These are phyloP conservation scores for Vicia villosa DNA, from an alignment of 306 rosid genomes.

Conservation along the genomic window DNA sequence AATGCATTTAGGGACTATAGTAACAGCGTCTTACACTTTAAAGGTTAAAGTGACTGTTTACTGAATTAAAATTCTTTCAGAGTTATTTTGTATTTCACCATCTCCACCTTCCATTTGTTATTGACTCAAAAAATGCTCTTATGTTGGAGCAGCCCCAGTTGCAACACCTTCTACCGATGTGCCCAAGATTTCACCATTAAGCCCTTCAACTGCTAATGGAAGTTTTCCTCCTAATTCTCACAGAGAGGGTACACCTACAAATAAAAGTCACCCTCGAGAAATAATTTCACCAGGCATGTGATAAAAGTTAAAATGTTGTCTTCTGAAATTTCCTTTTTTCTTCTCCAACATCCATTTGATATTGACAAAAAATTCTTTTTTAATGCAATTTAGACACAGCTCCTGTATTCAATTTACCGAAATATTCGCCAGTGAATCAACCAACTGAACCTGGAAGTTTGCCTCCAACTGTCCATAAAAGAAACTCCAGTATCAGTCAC, in stretches of 20 bases:
- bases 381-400: conserved; percentile 45
- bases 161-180: conserved; percentile 43
- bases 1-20: neutral
- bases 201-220: conserved; percentile 48
- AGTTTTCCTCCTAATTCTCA: conserved; percentile 52
- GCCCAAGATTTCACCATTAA: conserved; percentile 58
- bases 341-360: conserved; percentile 32
- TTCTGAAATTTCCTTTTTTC: conserved; percentile 23
- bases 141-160: conserved; percentile 47
- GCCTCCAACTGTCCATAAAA: conserved; percentile 47
- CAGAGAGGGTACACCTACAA: conserved; percentile 40
- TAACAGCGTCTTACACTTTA: neutral
- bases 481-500: conserved; percentile 47
- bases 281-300: conserved; percentile 50
- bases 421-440: conserved; percentile 47
- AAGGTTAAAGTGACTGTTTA: neutral
- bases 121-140: conserved; percentile 13
- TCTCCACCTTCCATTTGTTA: conserved; percentile 28
- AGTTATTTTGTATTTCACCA: conserved; percentile 8
- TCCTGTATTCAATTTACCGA: conserved; percentile 50
- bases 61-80: neutral
- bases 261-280: conserved; percentile 27
- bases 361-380: conserved; percentile 16
- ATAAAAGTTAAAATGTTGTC: conserved; percentile 27
- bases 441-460: conserved; percentile 50